Evolutionary conservation across 2,329 filamentous ascomycete species (phyloP).

Genomic region (Lasiodiplodia hormozganensis): DNA sequence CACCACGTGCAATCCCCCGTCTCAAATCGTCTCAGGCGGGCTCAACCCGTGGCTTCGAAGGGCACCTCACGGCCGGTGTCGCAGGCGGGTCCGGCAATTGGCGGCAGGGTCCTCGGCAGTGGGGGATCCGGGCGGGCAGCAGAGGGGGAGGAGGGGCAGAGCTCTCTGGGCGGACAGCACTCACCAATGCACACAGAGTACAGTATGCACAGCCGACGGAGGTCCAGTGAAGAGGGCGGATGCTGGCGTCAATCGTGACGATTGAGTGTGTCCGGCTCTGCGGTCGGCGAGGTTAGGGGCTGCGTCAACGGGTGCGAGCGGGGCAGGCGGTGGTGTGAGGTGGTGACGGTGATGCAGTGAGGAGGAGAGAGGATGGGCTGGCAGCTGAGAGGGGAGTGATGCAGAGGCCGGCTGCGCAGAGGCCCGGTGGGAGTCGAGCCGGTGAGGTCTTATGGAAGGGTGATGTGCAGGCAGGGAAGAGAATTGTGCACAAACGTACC

Average conservation of each 20-base stretch:
- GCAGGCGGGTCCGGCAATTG: not conserved
- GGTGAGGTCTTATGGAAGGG: slow-evolving; percentile 29
- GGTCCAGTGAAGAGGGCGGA: slow-evolving; percentile 27
- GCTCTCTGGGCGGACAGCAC: slow-evolving; percentile 6
- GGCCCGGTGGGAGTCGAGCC: slow-evolving; percentile 12
- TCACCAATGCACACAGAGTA: slow-evolving; percentile 29
- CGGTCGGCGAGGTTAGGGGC: slow-evolving; percentile 7
- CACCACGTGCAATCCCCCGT: slow-evolving; percentile 17
- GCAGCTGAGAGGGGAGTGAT: slow-evolving; percentile 13
- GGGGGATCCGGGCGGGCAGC: slow-evolving; percentile 24
- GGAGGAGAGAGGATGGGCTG: slow-evolving; percentile 7
- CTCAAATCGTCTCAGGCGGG: not conserved
- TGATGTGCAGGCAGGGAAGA: slow-evolving; percentile 29
- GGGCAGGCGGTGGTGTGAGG: slow-evolving; percentile 13
- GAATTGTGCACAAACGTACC: slow-evolving; percentile 30
- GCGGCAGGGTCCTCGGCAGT: slow-evolving; percentile 4
- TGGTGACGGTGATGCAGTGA: slow-evolving; percentile 15
- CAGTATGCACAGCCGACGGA: slow-evolving; percentile 26
- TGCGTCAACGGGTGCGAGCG: slow-evolving; percentile 8
- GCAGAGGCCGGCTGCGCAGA: slow-evolving; percentile 28
- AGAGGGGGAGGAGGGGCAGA: not conserved
- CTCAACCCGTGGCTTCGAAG: not conserved
- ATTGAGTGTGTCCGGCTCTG: slow-evolving; percentile 29
- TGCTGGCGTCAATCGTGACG: slow-evolving; percentile 23
- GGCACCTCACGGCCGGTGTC: not conserved